Base-by-base conservation (phyloP, 768 basidiomycete species). In the Trametes cubensis region DNA sequence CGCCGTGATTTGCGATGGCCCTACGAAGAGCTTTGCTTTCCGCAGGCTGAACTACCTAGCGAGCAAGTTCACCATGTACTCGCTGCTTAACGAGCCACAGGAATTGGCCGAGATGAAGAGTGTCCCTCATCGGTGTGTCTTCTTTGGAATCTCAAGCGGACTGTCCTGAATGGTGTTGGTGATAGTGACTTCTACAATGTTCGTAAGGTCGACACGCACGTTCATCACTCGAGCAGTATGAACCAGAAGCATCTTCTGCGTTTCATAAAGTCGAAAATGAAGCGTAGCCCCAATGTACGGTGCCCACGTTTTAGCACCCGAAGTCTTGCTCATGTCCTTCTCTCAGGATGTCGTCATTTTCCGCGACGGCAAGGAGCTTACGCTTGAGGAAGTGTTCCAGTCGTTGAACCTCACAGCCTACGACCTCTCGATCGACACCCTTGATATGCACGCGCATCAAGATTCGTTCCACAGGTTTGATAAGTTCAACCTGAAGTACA, bases 181-280 rank as follows among this genome's bases (percentile, higher is more conserved):
- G 61, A n/a, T 71, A 95, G 96, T 62, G 97, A 99, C 76, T 98
- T 99, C 69, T 99, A 99, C 77, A 99, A 99, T 72, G 81, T 94
- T 53, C 88, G 97, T 25, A 99, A 99, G 73, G 97, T 99, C 62
- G 97, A 99, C 72, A 99, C 97, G 8, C 97, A 99, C 75, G 93
- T 99, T 28, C 97, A 99, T 70, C 94, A 98, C 73, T 96, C 96
- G 4, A 97, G 95, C 63, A 92, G 93, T 76, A 98, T 98, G 95
- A 99, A 99, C 73, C 97, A 99, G 75, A 99, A 99, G 74, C 97
- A 99, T 77, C 78, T 99, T 20, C 79, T 99, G 14, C 93, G 97
- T 10, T 98, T 99, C 77, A 98, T 99, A 79, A 99, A 99, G 75
- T 87, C 89, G n/a, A 96, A 96, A 73, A 95, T 97, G 94, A 95